Base-by-base conservation (phyloP, 2,329 filamentous ascomycete species). In the Ophiognomonia clavigignenti-juglandacearum region DNA sequence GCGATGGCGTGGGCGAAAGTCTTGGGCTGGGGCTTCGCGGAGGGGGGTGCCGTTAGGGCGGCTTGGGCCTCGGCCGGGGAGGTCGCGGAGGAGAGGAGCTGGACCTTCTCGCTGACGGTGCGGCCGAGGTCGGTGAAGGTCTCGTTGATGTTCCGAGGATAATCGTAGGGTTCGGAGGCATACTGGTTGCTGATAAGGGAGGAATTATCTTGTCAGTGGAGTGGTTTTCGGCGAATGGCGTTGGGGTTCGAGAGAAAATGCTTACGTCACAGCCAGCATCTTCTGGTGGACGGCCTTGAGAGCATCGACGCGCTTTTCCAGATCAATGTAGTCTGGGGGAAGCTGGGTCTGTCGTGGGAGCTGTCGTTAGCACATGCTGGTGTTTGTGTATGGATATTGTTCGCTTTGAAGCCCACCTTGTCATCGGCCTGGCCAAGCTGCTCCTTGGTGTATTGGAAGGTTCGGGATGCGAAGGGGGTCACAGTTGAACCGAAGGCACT, bases 281-380 rank as follows among this genome's bases (percentile, higher is more conserved):
- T 95, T 96, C 73, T 95, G 89, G 70, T 98, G 93, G 51, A 95
- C 93, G 64, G 87, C 83, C 77, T 96, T 97, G 64, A 98, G 76
- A 50, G 93, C 93, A 81, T 98, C 93, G 61, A 97, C 90, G 57
- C 92, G 85, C 80, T 96, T 96, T 81, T 98, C 93, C 53, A 98
- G 86, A 70, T 97, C 91, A 65, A 96, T 88, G 71, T 98, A 98
- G 71, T 97, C 93, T 58, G 91, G 85, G 38, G 93, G 93, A 36
- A 98, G 88, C 72, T 97, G 86, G 54, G 93, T 98, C 89, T 95
- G 59, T 52, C 46, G 43, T 29, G 44, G 13, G 9, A 26, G 39
- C 19, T 41, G 45, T 6, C 10, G 6, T 41, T 16, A 31, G 37
- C 29, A 39, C 22, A 27, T n/a, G n/a, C n/a, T n/a, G n/a, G n/a